phyloP scores from a whole-genome alignment of 176 grass and related monocot species.

The Paspalum notatum region DNA sequence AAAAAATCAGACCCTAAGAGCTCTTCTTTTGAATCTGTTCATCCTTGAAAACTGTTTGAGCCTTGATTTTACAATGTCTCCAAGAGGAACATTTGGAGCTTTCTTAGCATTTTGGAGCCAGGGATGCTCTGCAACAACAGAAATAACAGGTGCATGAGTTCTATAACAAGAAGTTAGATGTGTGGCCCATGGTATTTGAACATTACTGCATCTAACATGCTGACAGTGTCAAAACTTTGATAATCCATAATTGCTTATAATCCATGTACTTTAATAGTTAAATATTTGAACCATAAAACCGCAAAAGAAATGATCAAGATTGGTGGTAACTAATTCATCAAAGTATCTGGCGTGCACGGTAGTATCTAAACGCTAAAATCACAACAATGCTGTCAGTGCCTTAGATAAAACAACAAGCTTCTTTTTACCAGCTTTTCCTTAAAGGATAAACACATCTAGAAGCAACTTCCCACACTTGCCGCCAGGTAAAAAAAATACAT shows the following conservation, averaged over 20 bases:
- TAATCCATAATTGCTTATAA: background rate
- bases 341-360: background rate
- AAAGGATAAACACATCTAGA: background rate
- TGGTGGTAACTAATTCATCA: slow-evolving; percentile 12
- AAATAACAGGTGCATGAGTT: slow-evolving; percentile 2
- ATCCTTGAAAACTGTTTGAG: slow-evolving; percentile 99
- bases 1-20: slow-evolving; percentile 68
- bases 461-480: slow-evolving; percentile 7
- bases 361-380: background rate
- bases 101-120: slow-evolving; percentile 99
- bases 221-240: background rate
- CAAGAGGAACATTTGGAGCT: slow-evolving; percentile 98
- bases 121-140: slow-evolving; percentile 64
- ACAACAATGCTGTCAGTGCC: background rate
- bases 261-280: background rate
- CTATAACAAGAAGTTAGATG: background rate
- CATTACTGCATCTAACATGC: background rate
- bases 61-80: slow-evolving; percentile 98
- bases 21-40: slow-evolving; percentile 99
- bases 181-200: background rate
- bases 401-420: background rate
- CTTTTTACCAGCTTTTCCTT: background rate
- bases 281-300: slow-evolving; percentile 7
- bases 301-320: slow-evolving; percentile 16
- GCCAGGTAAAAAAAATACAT: background rate